These are phyloP conservation scores for Aspergillus heteromorphus DNA, from an alignment of 495 filamentous ascomycete genomes.

Conservation along the genomic window DNA sequence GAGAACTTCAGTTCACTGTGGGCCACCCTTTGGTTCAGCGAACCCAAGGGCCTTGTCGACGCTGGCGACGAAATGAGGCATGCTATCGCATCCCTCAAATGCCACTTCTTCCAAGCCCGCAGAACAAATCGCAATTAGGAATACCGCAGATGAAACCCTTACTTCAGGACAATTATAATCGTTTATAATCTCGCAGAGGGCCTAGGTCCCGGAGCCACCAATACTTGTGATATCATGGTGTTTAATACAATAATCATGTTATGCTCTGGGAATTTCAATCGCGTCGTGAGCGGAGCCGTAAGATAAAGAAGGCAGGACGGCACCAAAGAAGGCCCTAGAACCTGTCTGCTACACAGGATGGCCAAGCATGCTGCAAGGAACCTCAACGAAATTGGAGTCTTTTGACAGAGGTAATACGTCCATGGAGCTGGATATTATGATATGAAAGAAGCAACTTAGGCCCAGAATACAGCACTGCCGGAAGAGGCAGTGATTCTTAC, in stretches of 20 bases:
- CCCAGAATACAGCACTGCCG: too few species aligned
- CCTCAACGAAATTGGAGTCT: too few species aligned
- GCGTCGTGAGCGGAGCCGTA: constrained; percentile 79
- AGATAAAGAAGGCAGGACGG: too few species aligned
- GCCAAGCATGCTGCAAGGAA: neutral
- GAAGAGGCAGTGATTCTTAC: too few species aligned
- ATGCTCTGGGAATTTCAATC: constrained; percentile 62
- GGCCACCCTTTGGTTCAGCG: constrained; percentile 59
- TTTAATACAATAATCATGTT: constrained; percentile 94
- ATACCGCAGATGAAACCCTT: constrained; percentile 85
- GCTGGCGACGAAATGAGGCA: constrained; percentile 69
- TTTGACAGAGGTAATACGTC: too few species aligned
- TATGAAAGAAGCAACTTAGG: too few species aligned
- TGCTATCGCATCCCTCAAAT: constrained; percentile 78
- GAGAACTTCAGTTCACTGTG: constrained; percentile 13
- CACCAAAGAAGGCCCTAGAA: neutral
- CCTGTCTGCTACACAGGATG: neutral
- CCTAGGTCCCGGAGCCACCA: constrained; percentile 89
- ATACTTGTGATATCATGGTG: constrained; percentile 86
- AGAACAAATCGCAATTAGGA: constrained; percentile 62
- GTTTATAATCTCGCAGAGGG: constrained; percentile 81
- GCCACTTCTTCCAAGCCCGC: constrained; percentile 69
- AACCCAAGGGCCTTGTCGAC: constrained; percentile 79
- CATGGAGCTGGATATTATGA: too few species aligned
- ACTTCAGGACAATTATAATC: constrained; percentile 67